These are phyloP conservation scores for Heimioporus sp. DNA, from an alignment of 768 basidiomycete genomes.

Conservation along the genomic window DNA sequence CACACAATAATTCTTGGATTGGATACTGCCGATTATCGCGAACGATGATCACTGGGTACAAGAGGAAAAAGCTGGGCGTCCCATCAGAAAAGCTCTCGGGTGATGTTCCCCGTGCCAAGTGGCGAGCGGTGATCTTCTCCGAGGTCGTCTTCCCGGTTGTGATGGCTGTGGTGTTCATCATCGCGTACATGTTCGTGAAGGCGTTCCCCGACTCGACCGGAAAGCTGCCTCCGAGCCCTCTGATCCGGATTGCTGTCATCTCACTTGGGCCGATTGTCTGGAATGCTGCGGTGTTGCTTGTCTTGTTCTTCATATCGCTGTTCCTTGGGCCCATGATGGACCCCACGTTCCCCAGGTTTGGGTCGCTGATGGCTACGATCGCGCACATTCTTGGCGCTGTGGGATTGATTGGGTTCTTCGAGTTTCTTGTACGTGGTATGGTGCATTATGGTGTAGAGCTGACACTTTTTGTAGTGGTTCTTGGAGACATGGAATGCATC, in stretches of 20 bases:
- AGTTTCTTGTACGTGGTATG: slow-evolving; percentile 74
- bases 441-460: slow-evolving; percentile 1
- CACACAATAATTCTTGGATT: slow-evolving; percentile 98
- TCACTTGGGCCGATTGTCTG: slow-evolving; percentile 93
- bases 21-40: slow-evolving; percentile 98
- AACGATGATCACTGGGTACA: slow-evolving; percentile 99
- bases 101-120: slow-evolving; percentile 90
- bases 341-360: slow-evolving; percentile 82
- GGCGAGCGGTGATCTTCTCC: slow-evolving; percentile 86
- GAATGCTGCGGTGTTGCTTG: slow-evolving; percentile 85
- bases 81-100: slow-evolving; percentile 97
- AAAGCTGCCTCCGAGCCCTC: slow-evolving; percentile 69
- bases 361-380: slow-evolving; percentile 87
- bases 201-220: slow-evolving; percentile 71
- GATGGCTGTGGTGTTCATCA: slow-evolving; percentile 82
- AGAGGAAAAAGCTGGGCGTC: slow-evolving; percentile 94
- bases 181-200: slow-evolving; percentile 92
- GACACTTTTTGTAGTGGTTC: slow-evolving; percentile 69
- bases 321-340: slow-evolving; percentile 92
- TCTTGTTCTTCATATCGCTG: slow-evolving; percentile 87
- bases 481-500: slow-evolving; percentile 89
- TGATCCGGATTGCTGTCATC: slow-evolving; percentile 92
- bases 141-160: slow-evolving; percentile 84
- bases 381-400: slow-evolving; percentile 81
- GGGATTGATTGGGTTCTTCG: slow-evolving; percentile 93